Conservation (phyloP, 352 stramenopile species). For the Elongisporangium undulatum region DNA sequence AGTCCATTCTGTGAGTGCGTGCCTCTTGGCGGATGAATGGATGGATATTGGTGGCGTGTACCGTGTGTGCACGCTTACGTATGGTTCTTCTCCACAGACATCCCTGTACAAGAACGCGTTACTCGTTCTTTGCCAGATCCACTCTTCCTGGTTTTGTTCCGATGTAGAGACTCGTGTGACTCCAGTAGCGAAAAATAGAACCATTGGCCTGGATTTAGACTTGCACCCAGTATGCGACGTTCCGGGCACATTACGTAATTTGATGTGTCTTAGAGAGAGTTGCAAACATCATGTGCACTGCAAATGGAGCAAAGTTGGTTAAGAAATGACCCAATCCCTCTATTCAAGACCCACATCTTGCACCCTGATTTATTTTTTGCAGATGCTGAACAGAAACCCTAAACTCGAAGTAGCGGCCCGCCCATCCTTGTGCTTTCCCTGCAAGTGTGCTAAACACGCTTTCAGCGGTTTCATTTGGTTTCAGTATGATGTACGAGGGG, state of each 20-base stretch:
- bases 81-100: neutral
- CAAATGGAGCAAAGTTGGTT: neutral
- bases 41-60: neutral
- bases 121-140: neutral
- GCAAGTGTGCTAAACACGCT: neutral
- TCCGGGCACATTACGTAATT: neutral
- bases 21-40: neutral
- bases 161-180: neutral
- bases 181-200: neutral
- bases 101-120: neutral
- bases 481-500: slow-evolving; percentile 23
- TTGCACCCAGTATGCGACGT: neutral
- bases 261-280: neutral
- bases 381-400: neutral
- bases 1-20: neutral
- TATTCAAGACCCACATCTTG: neutral
- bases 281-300: neutral
- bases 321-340: neutral
- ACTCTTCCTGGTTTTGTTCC: neutral
- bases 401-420: neutral
- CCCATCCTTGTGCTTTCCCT: neutral
- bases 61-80: neutral
- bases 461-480: neutral
- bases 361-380: neutral
- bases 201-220: neutral